A percentile compares a stretch with the other conserved stretches of the same genome.
phyloP scores from a whole-genome alignment of 2,329 filamentous ascomycete genomes.

The Trichoderma brevicompactum region DNA sequence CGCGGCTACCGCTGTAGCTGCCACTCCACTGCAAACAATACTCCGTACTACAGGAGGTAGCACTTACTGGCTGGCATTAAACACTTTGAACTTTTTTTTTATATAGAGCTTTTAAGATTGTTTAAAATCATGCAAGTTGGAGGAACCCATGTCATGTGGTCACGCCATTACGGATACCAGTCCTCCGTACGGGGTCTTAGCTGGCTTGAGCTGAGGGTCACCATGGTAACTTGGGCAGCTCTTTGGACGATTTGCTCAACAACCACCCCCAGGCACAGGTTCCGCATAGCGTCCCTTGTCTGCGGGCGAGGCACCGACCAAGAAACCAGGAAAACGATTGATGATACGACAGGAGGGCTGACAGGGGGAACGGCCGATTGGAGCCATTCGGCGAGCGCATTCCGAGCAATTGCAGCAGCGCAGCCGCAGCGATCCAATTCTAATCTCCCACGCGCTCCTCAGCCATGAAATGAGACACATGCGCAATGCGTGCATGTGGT shows the following conservation, averaged over 20 bases:
- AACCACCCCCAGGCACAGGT: slow-evolving; percentile 7
- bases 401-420: slow-evolving; percentile 16
- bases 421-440: slow-evolving; percentile 14
- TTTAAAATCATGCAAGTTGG: slow-evolving; percentile 12
- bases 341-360: slow-evolving; percentile 6
- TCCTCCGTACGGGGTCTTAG: slow-evolving; percentile 1
- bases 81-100: neutral
- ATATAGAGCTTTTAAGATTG: slow-evolving; percentile 9
- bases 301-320: slow-evolving; percentile 10
- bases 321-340: neutral
- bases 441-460: slow-evolving; percentile 9
- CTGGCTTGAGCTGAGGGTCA: slow-evolving; percentile 10
- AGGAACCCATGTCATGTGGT: slow-evolving; percentile 13
- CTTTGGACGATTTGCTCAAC: neutral
- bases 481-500: slow-evolving; percentile 5
- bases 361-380: slow-evolving; percentile 18
- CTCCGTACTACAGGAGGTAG: no score
- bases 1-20: slow-evolving; percentile 18
- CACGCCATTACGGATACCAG: slow-evolving; percentile 20
- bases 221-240: slow-evolving; percentile 21
- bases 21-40: neutral
- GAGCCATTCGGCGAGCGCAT: slow-evolving; percentile 18
- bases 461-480: slow-evolving; percentile 12
- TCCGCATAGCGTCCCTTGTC: neutral
- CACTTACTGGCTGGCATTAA: neutral